phyloP scores from a whole-genome alignment of 2,329 filamentous ascomycete genomes.

The Ophiognomonia clavigignenti-juglandacearum region DNA sequence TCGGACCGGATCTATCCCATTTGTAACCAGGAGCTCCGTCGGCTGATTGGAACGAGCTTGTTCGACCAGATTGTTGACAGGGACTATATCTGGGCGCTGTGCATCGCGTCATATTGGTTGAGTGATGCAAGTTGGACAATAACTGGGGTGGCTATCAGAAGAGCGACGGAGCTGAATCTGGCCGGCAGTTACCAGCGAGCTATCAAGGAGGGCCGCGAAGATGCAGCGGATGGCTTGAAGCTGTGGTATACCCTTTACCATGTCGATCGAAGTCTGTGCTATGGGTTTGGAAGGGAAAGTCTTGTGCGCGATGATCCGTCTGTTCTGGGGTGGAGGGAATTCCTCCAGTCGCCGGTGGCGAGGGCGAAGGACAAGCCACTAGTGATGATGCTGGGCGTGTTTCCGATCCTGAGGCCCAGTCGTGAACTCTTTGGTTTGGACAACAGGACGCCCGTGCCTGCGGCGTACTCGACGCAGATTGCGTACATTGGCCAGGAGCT shows the following conservation, averaged over 20 bases:
- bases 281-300: slow-evolving; percentile 54
- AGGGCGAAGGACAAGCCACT: slow-evolving; percentile 52
- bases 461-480: slow-evolving; percentile 45
- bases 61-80: slow-evolving; percentile 30
- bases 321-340: slow-evolving; percentile 52
- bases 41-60: slow-evolving; percentile 23
- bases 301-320: slow-evolving; percentile 54
- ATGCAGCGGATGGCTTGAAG: slow-evolving; percentile 48
- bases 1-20: slow-evolving; percentile 17
- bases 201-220: slow-evolving; percentile 32
- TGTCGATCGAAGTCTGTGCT: slow-evolving; percentile 58
- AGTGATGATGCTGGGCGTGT: slow-evolving; percentile 52
- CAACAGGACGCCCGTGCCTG: slow-evolving; percentile 43
- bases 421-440: slow-evolving; percentile 52
- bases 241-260: slow-evolving; percentile 59
- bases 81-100: slow-evolving; percentile 55
- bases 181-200: slow-evolving; percentile 37
- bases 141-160: slow-evolving; percentile 47
- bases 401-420: slow-evolving; percentile 53
- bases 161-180: slow-evolving; percentile 43
- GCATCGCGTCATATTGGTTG: slow-evolving; percentile 58
- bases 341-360: slow-evolving; percentile 46
- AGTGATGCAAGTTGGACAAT: slow-evolving; percentile 60
- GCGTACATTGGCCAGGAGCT: slow-evolving; percentile 28
- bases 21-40: slow-evolving; percentile 20